Base-by-base conservation (phyloP, 495 filamentous ascomycete species). In the Penicillium cataractarum region DNA sequence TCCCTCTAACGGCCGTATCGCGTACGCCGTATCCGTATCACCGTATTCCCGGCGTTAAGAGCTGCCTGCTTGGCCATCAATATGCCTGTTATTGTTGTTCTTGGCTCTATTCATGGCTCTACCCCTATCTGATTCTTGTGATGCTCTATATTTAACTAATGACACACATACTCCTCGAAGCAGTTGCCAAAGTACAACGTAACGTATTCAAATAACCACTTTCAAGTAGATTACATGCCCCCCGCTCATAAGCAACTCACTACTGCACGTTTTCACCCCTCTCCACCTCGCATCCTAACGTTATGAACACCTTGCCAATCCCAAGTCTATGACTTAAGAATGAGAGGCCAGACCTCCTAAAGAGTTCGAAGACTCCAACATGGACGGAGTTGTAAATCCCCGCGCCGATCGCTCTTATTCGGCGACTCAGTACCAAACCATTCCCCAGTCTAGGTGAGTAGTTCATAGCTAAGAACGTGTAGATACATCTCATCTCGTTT, bases 1-100 rank as follows among this genome's bases (percentile, higher is more conserved):
- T 22, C 42, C 42, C 19, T 29, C n/a, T 50, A 50, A 50, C 46
- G 46, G 46, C 46, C 46, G 46, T 50, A 50, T 50, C 46, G 46
- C 26, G 21, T 50, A 27, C 24, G 22, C 24, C 46, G 46, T 50
- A 50, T 50, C 21, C 42, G 42, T 50, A 29, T 50, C 46, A n/a
- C 24, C 46, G 12, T 50, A 50, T 50, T n/a, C 42, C 42, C 6
- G 42, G 1, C 12, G 9, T 46, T 24, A 12, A 46, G 42, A 46
- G 42, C 42, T 46, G 42, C 42, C 42, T 46, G 42, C 42, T 46
- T 46, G 42, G 42, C 42, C 17, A 2, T 21, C 12, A 4, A 22
- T 15, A 12, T 39, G n/a, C n/a, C n/a, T n/a, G n/a, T n/a, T n/a
- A n/a, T 40, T 5, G 37, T 17, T 17, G 6, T 40, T 40, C 5